Evolutionary conservation across 225 moss, liverwort and hornwort species (phyloP).

Genomic region (Polytrichum commune): DNA sequence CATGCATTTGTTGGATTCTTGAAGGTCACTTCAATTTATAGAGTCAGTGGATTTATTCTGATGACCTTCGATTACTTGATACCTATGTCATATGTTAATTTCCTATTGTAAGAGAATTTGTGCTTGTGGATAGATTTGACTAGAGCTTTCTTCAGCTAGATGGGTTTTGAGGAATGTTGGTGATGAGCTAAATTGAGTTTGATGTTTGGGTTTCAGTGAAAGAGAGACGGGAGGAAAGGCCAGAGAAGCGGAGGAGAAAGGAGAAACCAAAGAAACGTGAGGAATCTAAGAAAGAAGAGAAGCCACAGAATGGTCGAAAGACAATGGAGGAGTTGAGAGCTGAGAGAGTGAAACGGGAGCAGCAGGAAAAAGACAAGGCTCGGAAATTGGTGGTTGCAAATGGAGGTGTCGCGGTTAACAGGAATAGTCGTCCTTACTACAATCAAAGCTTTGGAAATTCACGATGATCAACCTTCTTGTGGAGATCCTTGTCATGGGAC

Average conservation of each 20-base stretch:
- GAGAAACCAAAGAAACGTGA: slow-evolving; percentile 25
- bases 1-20: too few relatives aligned
- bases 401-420: slow-evolving; percentile 36
- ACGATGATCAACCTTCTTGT: slow-evolving; percentile 21
- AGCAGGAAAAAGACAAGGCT: slow-evolving; percentile 70
- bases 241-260: slow-evolving; percentile 31
- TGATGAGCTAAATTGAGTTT: too few relatives aligned
- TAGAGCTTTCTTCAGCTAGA: too few relatives aligned
- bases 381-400: slow-evolving; percentile 53
- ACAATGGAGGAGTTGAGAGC: slow-evolving; percentile 76
- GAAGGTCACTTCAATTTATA: too few relatives aligned
- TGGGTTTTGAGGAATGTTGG: too few relatives aligned
- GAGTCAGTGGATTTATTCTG: too few relatives aligned
- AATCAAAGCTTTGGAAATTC: slow-evolving; percentile 89
- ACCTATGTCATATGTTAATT: too few relatives aligned
- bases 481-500: not conserved
- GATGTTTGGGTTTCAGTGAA: slow-evolving; percentile 3
- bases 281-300: slow-evolving; percentile 22
- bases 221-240: not conserved
- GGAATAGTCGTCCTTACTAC: slow-evolving; percentile 62
- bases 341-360: slow-evolving; percentile 79
- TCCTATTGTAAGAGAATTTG: too few relatives aligned
- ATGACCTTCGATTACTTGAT: too few relatives aligned
- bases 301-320: slow-evolving; percentile 37
- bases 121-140: too few relatives aligned